Conservation (phyloP, 768 basidiomycete species). For the Cystoderma amianthinum region DNA sequence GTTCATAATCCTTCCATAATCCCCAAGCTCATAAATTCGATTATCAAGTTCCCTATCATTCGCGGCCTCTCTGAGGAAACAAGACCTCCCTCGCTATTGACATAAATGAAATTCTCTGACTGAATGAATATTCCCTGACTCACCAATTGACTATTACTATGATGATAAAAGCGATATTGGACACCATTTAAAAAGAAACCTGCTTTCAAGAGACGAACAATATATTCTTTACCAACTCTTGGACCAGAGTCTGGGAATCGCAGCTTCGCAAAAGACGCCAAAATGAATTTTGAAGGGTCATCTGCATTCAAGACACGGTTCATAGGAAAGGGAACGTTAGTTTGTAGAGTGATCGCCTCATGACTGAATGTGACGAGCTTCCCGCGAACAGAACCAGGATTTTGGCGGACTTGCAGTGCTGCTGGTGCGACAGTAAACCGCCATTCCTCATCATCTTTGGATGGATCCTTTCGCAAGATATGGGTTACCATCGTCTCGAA, state of each 20-base stretch:
- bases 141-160: slow-evolving; percentile 69
- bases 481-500: slow-evolving; percentile 32
- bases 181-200: slow-evolving; percentile 51
- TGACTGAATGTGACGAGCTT: slow-evolving; percentile 45
- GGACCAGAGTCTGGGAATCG: slow-evolving; percentile 48
- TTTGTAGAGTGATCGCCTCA: slow-evolving; percentile 43
- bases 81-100: slow-evolving; percentile 56
- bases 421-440: slow-evolving; percentile 29
- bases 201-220: slow-evolving; percentile 42
- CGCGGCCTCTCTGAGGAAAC: slow-evolving; percentile 51
- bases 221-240: slow-evolving; percentile 45
- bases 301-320: slow-evolving; percentile 57
- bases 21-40: slow-evolving; percentile 50
- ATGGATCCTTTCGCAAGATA: slow-evolving; percentile 30
- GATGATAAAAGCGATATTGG: slow-evolving; percentile 65
- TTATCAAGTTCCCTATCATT: slow-evolving; percentile 49
- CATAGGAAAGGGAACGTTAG: slow-evolving; percentile 39
- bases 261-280: slow-evolving; percentile 45
- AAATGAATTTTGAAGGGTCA: slow-evolving; percentile 48
- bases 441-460: slow-evolving; percentile 48
- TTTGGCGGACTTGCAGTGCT: slow-evolving; percentile 19
- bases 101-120: too few species aligned
- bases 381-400: slow-evolving; percentile 23
- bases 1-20: slow-evolving; percentile 56
- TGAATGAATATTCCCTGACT: too few species aligned